Evolutionary conservation across 768 basidiomycete genomes (phyloP).

Genomic region (Collybiopsis luxurians): DNA sequence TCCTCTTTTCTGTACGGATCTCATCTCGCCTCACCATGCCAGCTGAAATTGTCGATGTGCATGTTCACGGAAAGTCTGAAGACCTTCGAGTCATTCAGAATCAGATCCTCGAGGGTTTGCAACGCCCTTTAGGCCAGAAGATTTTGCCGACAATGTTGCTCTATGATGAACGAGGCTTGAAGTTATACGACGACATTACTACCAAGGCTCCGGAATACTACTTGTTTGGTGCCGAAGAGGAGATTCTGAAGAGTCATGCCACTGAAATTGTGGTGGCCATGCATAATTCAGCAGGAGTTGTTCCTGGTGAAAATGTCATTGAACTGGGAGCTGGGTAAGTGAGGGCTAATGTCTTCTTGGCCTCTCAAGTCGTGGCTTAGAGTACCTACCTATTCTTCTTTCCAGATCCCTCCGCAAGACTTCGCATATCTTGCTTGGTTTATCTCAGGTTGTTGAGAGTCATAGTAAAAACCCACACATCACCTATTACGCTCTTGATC

Average conservation of each 20-base stretch:
- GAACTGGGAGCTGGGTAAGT: slow-evolving; percentile 97
- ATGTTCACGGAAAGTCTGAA: slow-evolving; percentile 29
- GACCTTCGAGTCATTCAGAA: slow-evolving; percentile 35
- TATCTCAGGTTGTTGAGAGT: slow-evolving; percentile 52
- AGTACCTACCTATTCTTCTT: too few species aligned
- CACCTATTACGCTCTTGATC: slow-evolving; percentile 90
- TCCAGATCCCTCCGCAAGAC: slow-evolving; percentile 84
- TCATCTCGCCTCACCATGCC: slow-evolving; percentile 27
- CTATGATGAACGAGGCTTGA: slow-evolving; percentile 84
- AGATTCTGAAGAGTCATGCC: slow-evolving; percentile 71
- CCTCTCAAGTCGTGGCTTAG: too few species aligned
- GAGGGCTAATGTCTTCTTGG: too few species aligned
- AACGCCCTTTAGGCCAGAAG: slow-evolving; percentile 51
- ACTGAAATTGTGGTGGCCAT: slow-evolving; percentile 74
- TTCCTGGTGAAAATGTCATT: slow-evolving; percentile 59
- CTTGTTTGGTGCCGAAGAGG: slow-evolving; percentile 84
- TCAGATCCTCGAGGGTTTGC: slow-evolving; percentile 55
- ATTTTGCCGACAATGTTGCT: slow-evolving; percentile 78
- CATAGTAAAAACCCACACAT: slow-evolving; percentile 43
- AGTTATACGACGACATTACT: slow-evolving; percentile 85
- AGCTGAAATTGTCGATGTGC: slow-evolving; percentile 52
- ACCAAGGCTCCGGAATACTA: slow-evolving; percentile 83
- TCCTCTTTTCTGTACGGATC: not conserved
- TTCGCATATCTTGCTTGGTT: slow-evolving; percentile 72
- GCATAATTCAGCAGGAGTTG: slow-evolving; percentile 42